A percentile compares a stretch with the other conserved stretches of the same genome.
These are phyloP conservation scores for Aspergillus melleus DNA, from an alignment of 2,329 filamentous ascomycete species.

Conservation along the genomic window DNA sequence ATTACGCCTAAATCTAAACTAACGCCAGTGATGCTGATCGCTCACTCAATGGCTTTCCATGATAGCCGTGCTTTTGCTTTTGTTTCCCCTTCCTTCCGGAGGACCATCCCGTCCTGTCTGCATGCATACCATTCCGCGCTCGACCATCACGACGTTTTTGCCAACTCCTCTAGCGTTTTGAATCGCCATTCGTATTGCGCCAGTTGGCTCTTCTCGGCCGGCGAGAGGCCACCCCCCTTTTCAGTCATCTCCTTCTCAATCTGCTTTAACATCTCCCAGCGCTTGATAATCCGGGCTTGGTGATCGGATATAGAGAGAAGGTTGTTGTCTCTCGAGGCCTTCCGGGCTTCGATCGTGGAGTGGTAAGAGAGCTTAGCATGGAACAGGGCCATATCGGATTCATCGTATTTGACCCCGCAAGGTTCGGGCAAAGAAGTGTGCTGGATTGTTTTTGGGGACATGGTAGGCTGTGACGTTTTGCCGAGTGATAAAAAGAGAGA, in stretches of 20 bases:
- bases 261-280: constrained; percentile 37
- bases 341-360: constrained; percentile 35
- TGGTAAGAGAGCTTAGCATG: constrained; percentile 37
- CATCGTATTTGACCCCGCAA: constrained; percentile 36
- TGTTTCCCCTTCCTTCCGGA: not conserved
- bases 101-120: constrained; percentile 1
- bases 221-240: constrained; percentile 30
- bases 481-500: not conserved
- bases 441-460: constrained; percentile 26
- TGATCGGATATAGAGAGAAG: constrained; percentile 34
- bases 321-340: constrained; percentile 33
- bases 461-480: constrained; percentile 6
- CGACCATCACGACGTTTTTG: constrained; percentile 3
- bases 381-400: constrained; percentile 40
- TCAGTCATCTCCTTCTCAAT: constrained; percentile 34
- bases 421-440: constrained; percentile 31
- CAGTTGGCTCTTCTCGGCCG: constrained; percentile 33
- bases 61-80: not conserved
- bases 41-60: not conserved
- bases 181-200: constrained; percentile 38
- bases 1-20: constrained; percentile 21
- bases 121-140: not conserved
- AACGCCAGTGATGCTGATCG: constrained; percentile 29
- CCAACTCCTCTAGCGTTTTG: constrained; percentile 33
- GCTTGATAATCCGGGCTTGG: constrained; percentile 35